Percentiles rank a stretch among this genome's conserved stretches.
Conservation (phyloP, 345 rosid species). For the Schrenkiella parvula region DNA sequence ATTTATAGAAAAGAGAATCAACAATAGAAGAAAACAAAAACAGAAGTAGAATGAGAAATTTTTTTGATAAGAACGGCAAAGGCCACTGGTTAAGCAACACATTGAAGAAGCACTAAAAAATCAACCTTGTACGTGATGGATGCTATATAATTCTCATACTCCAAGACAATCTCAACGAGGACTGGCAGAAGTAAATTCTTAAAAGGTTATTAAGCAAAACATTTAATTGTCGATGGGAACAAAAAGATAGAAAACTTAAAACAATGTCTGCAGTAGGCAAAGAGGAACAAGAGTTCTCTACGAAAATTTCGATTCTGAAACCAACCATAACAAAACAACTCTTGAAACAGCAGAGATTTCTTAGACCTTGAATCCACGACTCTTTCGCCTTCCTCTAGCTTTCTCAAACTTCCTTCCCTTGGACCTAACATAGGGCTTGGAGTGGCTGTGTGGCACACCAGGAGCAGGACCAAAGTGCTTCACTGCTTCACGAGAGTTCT, state of each 20-base stretch:
- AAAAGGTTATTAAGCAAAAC: neutral
- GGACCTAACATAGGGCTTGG: constrained; percentile 74
- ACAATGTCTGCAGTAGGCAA: constrained; percentile 10
- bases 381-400: constrained; percentile 85
- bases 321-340: constrained; percentile 12
- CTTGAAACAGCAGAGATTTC: neutral
- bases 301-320: constrained; percentile 36
- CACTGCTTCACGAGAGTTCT: constrained; percentile 90
- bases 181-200: neutral
- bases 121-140: too few relatives aligned
- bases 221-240: constrained; percentile 6
- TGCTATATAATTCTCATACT: neutral
- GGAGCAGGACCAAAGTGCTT: constrained; percentile 97
- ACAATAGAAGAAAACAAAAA: too few relatives aligned
- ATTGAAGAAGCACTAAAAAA: too few relatives aligned
- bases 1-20: too few relatives aligned
- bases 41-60: too few relatives aligned
- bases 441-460: constrained; percentile 88
- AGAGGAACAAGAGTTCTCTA: constrained; percentile 11
- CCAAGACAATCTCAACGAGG: neutral
- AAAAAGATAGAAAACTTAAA: neutral
- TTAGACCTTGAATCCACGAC: constrained; percentile 68
- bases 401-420: constrained; percentile 88
- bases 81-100: too few relatives aligned
- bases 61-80: too few relatives aligned